Evolutionary conservation across 306 rosid genomes (phyloP), one percentile per base, ranked within the genome.

Genomic region (Ormosia emarginata): DNA sequence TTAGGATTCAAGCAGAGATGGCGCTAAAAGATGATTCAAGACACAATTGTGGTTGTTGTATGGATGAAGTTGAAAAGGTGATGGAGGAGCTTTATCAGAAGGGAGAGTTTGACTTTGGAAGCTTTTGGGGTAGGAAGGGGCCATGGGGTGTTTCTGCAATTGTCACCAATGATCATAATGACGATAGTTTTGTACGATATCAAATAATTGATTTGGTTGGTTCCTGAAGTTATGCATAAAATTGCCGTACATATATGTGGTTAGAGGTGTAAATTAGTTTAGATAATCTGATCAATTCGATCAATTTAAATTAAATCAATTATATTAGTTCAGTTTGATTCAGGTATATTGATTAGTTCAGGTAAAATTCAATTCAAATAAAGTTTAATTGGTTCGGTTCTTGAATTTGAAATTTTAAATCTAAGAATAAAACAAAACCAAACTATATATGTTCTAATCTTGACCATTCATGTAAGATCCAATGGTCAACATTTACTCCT

Each of bases 61-160:
- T 93, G 84, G 87, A 88, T 70, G 98, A 95, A 82, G 91, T 93
- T 64, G 98, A 93, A 82, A 88, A 79, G 86, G 94, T 88, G 41
- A 81, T 94, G 87, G 86, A 91, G 75, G 95, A 85, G 71, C 58
- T 95, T 62, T 81, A 84, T 46, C 62, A 82, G 8, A 91, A 81
- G 55, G 98, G 98, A 61, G 94, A 88, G 82, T 91, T 95, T 63
- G 92, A 77, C 41, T 95, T 95, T 87, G 98, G 98, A 74, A 93
- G 94, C 81, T 94, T 95, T 79, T 89, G 95, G 94, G 85, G 91
- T 30, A 81, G 79, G 74, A 75, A 83, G n/a, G 78, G 39, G 37
- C 39, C 83, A 33, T 65, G 65, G 79, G 75, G 12, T 65, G 49
- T 29, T 79, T 58, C 79, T 66, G n/a, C 46, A 37, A 67, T 53